Evolutionary conservation across 768 basidiomycete genomes (phyloP).

Genomic region (Xerocomus brunneocitrinus): DNA sequence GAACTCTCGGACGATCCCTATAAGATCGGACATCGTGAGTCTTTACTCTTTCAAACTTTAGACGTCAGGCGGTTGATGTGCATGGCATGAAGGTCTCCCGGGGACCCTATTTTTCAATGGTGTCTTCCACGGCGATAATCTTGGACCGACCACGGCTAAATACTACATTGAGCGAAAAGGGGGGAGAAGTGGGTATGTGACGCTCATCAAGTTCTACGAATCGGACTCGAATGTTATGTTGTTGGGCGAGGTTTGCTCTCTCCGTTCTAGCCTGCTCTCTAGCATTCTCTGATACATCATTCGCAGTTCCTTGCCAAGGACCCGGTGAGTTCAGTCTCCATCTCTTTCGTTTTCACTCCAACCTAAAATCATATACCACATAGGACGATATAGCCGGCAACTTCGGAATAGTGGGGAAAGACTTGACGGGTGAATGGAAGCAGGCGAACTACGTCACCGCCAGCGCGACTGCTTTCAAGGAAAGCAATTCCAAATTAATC

Average conservation of each 20-base stretch:
- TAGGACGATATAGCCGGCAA: neutral
- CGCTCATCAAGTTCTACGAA: neutral
- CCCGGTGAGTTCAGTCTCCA: neutral
- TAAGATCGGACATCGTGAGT: neutral
- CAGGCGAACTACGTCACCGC: no score
- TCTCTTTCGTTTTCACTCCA: neutral
- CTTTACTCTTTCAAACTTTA: neutral
- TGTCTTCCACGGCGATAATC: neutral
- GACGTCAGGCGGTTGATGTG: neutral
- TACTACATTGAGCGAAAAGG: no score
- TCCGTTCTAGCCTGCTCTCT: neutral
- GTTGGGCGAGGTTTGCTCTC: neutral
- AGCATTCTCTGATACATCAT: neutral
- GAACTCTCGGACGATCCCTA: neutral
- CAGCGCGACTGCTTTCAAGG: no score
- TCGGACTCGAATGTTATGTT: neutral
- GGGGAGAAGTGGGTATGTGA: no score
- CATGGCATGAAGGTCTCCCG: neutral
- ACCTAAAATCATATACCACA: neutral
- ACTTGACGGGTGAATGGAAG: no score
- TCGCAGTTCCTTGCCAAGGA: neutral
- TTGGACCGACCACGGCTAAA: no score
- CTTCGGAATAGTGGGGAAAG: neutral
- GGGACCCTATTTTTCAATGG: neutral
- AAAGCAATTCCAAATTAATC: no score